Evolutionary conservation across 2,329 filamentous ascomycete genomes (phyloP).

Genomic region (Graphiopsis chlorocephala): DNA sequence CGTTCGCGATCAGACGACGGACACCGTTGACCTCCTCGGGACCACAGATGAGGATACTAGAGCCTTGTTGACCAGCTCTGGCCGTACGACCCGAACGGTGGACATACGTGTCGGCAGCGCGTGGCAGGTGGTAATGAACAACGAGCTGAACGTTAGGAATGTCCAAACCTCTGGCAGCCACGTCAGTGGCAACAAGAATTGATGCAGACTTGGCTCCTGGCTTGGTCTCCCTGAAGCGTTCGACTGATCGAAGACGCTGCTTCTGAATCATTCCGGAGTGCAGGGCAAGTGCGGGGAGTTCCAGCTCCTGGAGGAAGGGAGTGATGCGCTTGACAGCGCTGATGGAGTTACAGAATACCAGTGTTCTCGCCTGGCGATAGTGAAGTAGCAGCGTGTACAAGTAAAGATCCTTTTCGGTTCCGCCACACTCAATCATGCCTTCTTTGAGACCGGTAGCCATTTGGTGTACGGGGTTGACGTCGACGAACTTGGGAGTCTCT

Average conservation of each 20-base stretch:
- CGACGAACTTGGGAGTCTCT: conserved; percentile 82
- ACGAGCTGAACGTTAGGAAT: conserved; percentile 87
- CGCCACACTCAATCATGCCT: conserved; percentile 85
- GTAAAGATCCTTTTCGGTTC: conserved; percentile 95
- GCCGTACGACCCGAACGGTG: conserved; percentile 94
- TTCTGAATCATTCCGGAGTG: conserved; percentile 97
- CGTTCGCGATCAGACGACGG: conserved; percentile 78
- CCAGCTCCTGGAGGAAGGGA: conserved; percentile 78
- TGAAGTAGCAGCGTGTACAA: conserved; percentile 84
- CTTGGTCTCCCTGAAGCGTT: conserved; percentile 71
- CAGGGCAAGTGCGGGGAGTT: conserved; percentile 70
- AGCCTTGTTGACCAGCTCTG: conserved; percentile 71
- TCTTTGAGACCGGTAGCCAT: conserved; percentile 86
- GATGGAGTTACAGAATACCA: conserved; percentile 96
- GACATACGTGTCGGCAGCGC: conserved; percentile 88
- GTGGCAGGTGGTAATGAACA: conserved; percentile 91
- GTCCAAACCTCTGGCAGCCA: conserved; percentile 89
- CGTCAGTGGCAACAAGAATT: conserved; percentile 88
- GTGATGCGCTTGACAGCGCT: conserved; percentile 82
- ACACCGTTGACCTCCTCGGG: conserved; percentile 89
- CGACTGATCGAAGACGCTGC: conserved; percentile 85
- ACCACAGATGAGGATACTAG: conserved; percentile 82
- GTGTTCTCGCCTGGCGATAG: conserved; percentile 73
- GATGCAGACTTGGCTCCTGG: conserved; percentile 46
- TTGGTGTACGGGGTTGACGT: conserved; percentile 83